A percentile compares a stretch with the other conserved stretches of the same genome.
Evolutionary conservation across 768 basidiomycete species (phyloP).

Genomic region (Boletus sp.): DNA sequence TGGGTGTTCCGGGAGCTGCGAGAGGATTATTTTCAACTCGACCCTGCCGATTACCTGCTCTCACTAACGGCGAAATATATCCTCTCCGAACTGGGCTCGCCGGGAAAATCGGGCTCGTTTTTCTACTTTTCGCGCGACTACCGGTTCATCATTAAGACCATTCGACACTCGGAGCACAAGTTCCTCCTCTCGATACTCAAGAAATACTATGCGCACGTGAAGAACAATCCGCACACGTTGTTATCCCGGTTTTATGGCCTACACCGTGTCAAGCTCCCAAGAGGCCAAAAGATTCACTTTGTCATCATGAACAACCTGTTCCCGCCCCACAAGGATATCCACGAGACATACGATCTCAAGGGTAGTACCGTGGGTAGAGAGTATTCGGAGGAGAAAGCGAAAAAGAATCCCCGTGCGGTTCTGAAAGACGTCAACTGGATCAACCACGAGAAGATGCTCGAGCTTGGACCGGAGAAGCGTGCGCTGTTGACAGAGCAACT

Average conservation of each 20-base stretch:
- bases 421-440: conserved; percentile 99
- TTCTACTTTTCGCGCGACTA: conserved; percentile 99
- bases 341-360: conserved; percentile 97
- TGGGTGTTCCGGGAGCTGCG: conserved; percentile 96
- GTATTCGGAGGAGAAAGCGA: conserved; percentile 80
- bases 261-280: conserved; percentile 94
- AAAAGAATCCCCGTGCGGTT: conserved; percentile 80
- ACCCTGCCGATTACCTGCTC: conserved; percentile 96
- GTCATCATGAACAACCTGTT: conserved; percentile 99
- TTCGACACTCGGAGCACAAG: conserved; percentile 91
- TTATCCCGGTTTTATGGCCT: conserved; percentile 95
- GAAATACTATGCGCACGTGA: conserved; percentile 82
- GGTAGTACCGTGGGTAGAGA: conserved; percentile 88
- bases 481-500: conserved; percentile 91
- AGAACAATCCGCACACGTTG: conserved; percentile 89
- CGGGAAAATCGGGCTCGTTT: conserved; percentile 97
- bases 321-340: conserved; percentile 94
- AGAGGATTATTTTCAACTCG: conserved; percentile 91
- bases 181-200: conserved; percentile 84
- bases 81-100: conserved; percentile 94
- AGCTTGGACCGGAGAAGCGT: conserved; percentile 95
- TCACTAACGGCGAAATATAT: conserved; percentile 98
- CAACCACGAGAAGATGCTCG: conserved; percentile 67
- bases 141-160: conserved; percentile 99
- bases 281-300: conserved; percentile 95